A percentile compares a stretch with the other conserved stretches of the same genome.
Evolutionary conservation across 345 rosid genomes (phyloP).

Genomic region (Bruguiera sexangula): DNA sequence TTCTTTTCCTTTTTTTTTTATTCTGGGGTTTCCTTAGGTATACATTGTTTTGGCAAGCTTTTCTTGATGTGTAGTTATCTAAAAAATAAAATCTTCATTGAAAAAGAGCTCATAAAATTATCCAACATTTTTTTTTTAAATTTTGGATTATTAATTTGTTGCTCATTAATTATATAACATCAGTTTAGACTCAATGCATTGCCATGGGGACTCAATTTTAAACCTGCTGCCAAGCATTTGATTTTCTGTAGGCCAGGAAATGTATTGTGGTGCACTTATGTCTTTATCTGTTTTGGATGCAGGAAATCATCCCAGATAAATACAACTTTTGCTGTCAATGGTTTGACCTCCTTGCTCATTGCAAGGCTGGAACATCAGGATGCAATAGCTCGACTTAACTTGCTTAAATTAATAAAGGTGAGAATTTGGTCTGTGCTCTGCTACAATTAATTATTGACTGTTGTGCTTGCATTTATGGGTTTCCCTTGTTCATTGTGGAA

Average conservation of each 20-base stretch:
- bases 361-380: conserved; percentile 92
- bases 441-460: too few relatives aligned
- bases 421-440: background rate
- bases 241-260: background rate
- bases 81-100: too few relatives aligned
- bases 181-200: background rate
- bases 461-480: too few relatives aligned
- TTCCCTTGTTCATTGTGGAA: too few relatives aligned
- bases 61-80: too few relatives aligned
- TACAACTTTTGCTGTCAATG: conserved; percentile 90
- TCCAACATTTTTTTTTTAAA: too few relatives aligned
- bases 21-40: too few relatives aligned
- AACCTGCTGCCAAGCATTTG: background rate
- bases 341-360: conserved; percentile 84
- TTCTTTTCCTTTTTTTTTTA: too few relatives aligned
- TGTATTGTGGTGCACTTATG: background rate
- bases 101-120: too few relatives aligned
- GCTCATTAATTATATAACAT: background rate
- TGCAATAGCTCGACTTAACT: conserved; percentile 93
- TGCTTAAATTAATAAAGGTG: conserved; percentile 91
- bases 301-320: conserved; percentile 94
- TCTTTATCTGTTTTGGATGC: conserved; percentile 10
- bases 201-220: background rate
- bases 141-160: background rate
- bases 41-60: too few relatives aligned